phyloP scores from a whole-genome alignment of 192 early-diverging fungal species.

The Helicostylum pulchrum region DNA sequence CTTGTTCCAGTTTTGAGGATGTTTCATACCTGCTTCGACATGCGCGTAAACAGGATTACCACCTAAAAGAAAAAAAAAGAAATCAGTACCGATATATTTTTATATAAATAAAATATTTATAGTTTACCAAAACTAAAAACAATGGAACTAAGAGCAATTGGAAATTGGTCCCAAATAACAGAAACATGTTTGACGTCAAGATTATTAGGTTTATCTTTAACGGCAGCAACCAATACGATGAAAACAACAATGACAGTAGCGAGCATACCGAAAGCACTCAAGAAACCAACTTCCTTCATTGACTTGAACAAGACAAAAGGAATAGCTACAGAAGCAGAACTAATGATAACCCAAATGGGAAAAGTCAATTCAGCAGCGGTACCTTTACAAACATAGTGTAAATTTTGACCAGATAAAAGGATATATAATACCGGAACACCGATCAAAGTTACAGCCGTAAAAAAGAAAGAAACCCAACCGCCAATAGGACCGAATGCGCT shows the following conservation, averaged over 20 bases:
- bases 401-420: constrained; percentile 64
- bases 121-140: constrained; percentile 29
- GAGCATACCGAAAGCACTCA: constrained; percentile 64
- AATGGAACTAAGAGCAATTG: constrained; percentile 66
- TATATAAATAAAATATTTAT: neutral
- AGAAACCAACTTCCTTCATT: constrained; percentile 73
- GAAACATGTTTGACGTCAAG: constrained; percentile 23
- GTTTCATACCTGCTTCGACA: constrained; percentile 68
- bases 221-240: constrained; percentile 54
- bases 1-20: constrained; percentile 63
- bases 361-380: constrained; percentile 41
- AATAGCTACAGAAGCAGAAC: constrained; percentile 55
- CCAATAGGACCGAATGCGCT: constrained; percentile 66
- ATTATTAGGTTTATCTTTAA: constrained; percentile 32
- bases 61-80: constrained; percentile 17
- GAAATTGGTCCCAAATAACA: constrained; percentile 52
- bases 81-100: neutral
- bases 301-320: constrained; percentile 69
- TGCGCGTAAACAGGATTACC: constrained; percentile 82
- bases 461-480: constrained; percentile 55
- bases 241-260: constrained; percentile 66
- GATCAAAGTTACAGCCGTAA: constrained; percentile 61
- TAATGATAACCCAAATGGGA: constrained; percentile 55
- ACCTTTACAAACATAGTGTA: constrained; percentile 52
- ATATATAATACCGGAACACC: constrained; percentile 68